These are phyloP conservation scores for Kwoniella sp. DNA, from an alignment of 768 basidiomycete species.

Conservation along the genomic window DNA sequence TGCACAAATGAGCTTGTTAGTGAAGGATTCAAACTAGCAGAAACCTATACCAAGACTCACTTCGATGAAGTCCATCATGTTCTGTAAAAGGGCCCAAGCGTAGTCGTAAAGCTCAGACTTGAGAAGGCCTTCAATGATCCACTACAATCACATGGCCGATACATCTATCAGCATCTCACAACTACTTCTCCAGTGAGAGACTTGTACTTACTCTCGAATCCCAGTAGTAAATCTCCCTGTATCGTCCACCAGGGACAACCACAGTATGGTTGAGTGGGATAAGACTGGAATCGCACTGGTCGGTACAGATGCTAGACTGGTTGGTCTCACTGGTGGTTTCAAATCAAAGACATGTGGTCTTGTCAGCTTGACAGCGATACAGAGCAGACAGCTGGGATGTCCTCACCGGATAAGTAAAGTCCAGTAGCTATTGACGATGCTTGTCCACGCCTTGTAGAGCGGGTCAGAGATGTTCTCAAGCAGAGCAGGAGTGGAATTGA, in stretches of 20 bases:
- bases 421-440: constrained; percentile 86
- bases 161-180: too few relatives aligned
- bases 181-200: too few relatives aligned
- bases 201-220: constrained; percentile 22
- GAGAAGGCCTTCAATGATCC: constrained; percentile 71
- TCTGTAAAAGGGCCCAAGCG: constrained; percentile 76
- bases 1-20: constrained; percentile 1
- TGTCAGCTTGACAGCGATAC: too few relatives aligned
- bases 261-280: constrained; percentile 91
- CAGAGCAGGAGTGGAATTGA: constrained; percentile 68
- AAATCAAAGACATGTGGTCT: too few relatives aligned
- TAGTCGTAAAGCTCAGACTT: constrained; percentile 72
- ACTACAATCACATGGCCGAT: constrained; percentile 16
- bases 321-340: constrained; percentile 72
- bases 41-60: constrained; percentile 21
- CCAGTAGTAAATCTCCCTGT: constrained; percentile 59
- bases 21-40: neutral
- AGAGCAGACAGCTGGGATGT: neutral
- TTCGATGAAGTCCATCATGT: constrained; percentile 93
- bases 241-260: constrained; percentile 83
- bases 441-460: constrained; percentile 69
- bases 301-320: constrained; percentile 65
- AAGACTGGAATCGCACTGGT: constrained; percentile 73
- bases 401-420: constrained; percentile 65
- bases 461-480: constrained; percentile 71